Evolutionary conservation across 345 rosid genomes (phyloP).

Genomic region (Isatis tinctoria): DNA sequence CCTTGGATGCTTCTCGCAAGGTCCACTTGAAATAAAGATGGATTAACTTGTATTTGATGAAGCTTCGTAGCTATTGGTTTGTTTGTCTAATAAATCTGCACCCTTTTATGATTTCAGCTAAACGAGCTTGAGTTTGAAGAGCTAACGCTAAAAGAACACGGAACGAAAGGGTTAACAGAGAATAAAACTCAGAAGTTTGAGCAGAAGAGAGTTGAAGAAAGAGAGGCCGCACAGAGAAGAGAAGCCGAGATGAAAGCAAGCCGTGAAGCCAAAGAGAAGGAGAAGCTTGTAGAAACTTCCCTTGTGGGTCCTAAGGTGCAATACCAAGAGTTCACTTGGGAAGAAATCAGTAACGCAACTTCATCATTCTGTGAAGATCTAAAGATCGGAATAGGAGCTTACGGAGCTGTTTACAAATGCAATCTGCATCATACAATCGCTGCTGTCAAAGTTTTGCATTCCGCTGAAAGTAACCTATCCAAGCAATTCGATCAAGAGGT

Average conservation of each 20-base stretch:
- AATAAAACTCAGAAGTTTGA: conserved; percentile 46
- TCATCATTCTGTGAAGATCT: conserved; percentile 38
- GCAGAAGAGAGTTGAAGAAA: conserved; percentile 51
- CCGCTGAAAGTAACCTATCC: conserved; percentile 19
- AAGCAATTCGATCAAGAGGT: conserved; percentile 38
- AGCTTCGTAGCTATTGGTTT: not conserved
- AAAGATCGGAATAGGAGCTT: conserved; percentile 36
- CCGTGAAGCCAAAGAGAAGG: conserved; percentile 51
- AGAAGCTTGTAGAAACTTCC: conserved; percentile 38
- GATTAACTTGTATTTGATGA: not conserved
- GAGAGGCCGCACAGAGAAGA: conserved; percentile 47
- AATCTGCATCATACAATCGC: conserved; percentile 35
- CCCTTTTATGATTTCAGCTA: conserved; percentile 13
- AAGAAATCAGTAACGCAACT: conserved; percentile 30
- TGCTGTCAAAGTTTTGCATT: conserved; percentile 38
- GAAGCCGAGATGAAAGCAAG: conserved; percentile 48
- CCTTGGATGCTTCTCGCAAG: conserved; percentile 72
- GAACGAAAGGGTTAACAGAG: conserved; percentile 41
- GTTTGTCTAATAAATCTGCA: not conserved
- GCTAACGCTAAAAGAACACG: conserved; percentile 39
- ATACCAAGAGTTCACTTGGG: conserved; percentile 40
- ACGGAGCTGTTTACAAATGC: conserved; percentile 38
- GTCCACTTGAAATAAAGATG: conserved; percentile 25
- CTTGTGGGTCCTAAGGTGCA: conserved; percentile 13
- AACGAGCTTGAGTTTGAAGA: conserved; percentile 43